A percentile compares a stretch with the other conserved stretches of the same genome.
phyloP scores from a whole-genome alignment of 2,329 filamentous ascomycete genomes.

The Paraphaeosphaeria sporulosa region DNA sequence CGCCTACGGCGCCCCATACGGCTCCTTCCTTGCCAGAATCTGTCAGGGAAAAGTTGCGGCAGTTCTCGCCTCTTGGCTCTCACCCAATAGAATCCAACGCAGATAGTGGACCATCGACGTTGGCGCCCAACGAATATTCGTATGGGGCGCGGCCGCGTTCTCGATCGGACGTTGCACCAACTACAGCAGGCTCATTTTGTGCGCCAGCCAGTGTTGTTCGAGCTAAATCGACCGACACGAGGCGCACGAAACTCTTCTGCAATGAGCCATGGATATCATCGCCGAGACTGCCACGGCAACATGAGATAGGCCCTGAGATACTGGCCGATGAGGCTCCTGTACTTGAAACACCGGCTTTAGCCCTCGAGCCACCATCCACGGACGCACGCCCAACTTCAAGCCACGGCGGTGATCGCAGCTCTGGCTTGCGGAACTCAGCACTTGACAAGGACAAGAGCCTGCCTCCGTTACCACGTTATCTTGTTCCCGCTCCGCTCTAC shows the following conservation, averaged over 20 bases:
- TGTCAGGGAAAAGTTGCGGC: slow-evolving; percentile 17
- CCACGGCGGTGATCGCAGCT: slow-evolving; percentile 27
- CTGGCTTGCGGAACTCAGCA: slow-evolving; percentile 24
- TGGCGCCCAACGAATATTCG: slow-evolving; percentile 16
- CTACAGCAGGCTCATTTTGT: background rate
- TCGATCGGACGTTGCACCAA: slow-evolving; percentile 25
- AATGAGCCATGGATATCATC: slow-evolving; percentile 40
- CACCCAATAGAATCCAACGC: slow-evolving; percentile 37
- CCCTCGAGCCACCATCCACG: slow-evolving; percentile 23
- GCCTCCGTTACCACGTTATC: slow-evolving; percentile 39
- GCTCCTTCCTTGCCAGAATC: slow-evolving; percentile 24
- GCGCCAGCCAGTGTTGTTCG: slow-evolving; percentile 26
- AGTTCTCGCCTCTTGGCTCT: slow-evolving; percentile 43
- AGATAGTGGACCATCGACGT: slow-evolving; percentile 26
- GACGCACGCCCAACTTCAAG: slow-evolving; percentile 40
- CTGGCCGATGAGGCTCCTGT: slow-evolving; percentile 29
- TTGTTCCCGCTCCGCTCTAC: slow-evolving; percentile 40
- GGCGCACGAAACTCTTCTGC: slow-evolving; percentile 34
- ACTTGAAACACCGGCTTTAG: slow-evolving; percentile 27
- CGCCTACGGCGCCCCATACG: background rate
- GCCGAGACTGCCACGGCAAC: slow-evolving; percentile 27
- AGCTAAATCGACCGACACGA: slow-evolving; percentile 42
- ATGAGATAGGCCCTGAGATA: slow-evolving; percentile 20
- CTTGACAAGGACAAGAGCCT: slow-evolving; percentile 44
- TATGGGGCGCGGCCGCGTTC: slow-evolving; percentile 29